Base-by-base conservation (phyloP, 2,329 filamentous ascomycete species). In the Diaporthe citrichinensis region DNA sequence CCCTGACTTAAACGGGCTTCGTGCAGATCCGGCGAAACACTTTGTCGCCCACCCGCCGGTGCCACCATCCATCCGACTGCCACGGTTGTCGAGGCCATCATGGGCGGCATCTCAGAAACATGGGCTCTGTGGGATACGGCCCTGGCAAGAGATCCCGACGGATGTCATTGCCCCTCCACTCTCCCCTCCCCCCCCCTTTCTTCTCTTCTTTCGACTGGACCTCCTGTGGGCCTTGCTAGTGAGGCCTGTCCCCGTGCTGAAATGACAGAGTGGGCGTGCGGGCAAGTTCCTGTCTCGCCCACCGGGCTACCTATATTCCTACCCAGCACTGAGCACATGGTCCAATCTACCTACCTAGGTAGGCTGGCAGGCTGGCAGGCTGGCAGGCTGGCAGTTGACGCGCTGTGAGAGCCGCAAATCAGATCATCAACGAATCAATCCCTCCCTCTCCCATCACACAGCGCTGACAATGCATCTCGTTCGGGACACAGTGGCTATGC, bases 11-110 rank as follows among this genome's bases (percentile, higher is more conserved):
- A 61, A 61, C 25, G 55, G 55, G 69, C 55, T 25, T 51, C 31
- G 15, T 62, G 71, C 71, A 72, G 57, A 62, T 62, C 69, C 44
- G 62, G 62, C 62, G 44, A 51, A 51, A 67, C 62, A 36, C 44
- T 36, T 31, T n/a, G 15, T 31, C 25, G 25, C 41, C 10, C 17
- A 49, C 58, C 41, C 41, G 25, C 61, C 28, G 17, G 17, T 61
- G 39, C 53, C 69, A 49, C 68, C 53, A 46, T 44, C 53, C 36
- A 44, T 15, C 25, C 41, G 20, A n/a, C 28, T 65, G 28, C 25
- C 44, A 65, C 28, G 10, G 20, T 15, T 14, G 28, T 44, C n/a
- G 6, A n/a, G n/a, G 39, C 36, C 14, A 28, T 20, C 59, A 41
- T 28, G 58, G 23, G 31, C 41, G 10, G 28, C 41, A 46, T 49